A percentile compares a stretch with the other conserved stretches of the same genome.
Conservation (phyloP, 2,329 filamentous ascomycete species). For the Xenoacremonium recifei region DNA sequence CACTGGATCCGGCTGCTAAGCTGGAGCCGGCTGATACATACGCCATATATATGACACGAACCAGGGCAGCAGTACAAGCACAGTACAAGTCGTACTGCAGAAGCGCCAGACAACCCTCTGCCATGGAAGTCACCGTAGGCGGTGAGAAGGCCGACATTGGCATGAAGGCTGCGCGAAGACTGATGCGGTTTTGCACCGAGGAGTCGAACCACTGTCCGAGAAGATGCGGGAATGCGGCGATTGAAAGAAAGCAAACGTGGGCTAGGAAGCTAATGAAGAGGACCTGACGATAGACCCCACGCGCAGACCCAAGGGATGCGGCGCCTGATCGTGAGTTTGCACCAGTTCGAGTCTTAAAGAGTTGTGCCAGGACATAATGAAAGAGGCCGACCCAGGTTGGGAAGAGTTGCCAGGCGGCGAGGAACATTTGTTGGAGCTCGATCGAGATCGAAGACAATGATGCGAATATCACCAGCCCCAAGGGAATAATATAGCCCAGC, state of each 20-base stretch:
- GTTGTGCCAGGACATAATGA: conserved; percentile 9
- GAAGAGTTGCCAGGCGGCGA: conserved; percentile 23
- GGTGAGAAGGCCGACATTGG: conserved; percentile 8
- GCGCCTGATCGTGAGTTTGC: neutral
- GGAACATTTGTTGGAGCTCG: conserved; percentile 13
- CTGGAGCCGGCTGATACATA: conserved; percentile 1
- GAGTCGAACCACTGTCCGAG: neutral
- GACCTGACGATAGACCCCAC: conserved; percentile 2
- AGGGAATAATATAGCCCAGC: conserved; percentile 18
- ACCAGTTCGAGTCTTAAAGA: neutral
- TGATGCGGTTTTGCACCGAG: conserved; percentile 1
- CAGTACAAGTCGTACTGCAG: conserved; percentile 25
- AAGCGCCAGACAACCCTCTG: conserved; percentile 9
- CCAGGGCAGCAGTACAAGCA: conserved; percentile 6
- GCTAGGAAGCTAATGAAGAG: neutral
- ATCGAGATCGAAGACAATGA: conserved; percentile 10
- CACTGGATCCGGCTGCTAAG: neutral
- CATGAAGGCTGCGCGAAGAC: conserved; percentile 11
- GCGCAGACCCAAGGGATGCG: neutral
- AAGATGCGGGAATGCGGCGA: neutral
- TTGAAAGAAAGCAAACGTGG: neutral
- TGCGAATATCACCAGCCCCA: conserved; percentile 13
- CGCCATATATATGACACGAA: conserved; percentile 12
- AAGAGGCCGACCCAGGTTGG: conserved; percentile 14
- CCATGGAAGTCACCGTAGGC: conserved; percentile 6